Conservation (phyloP, 2,329 filamentous ascomycete genomes). For the Epichloe gansuensis region DNA sequence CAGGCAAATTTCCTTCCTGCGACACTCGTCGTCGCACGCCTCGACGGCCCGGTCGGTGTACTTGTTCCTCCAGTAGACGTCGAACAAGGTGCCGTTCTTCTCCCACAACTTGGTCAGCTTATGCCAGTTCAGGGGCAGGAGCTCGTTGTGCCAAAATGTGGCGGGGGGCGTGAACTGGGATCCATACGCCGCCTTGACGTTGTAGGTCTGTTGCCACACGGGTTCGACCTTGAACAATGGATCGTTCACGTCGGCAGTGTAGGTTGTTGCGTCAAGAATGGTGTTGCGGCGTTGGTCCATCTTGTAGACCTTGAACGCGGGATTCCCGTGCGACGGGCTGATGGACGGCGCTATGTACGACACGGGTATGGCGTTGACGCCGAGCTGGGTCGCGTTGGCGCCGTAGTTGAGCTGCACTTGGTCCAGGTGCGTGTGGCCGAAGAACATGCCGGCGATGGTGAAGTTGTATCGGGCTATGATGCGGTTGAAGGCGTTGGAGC, state of each 20-base stretch:
- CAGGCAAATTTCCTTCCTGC: conserved; percentile 33
- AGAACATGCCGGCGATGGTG: conserved; percentile 43
- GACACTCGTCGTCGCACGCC: conserved; percentile 29
- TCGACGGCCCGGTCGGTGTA: conserved; percentile 24
- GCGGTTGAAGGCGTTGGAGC: conserved; percentile 37
- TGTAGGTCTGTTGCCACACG: not conserved
- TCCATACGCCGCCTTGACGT: not conserved
- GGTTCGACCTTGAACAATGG: not conserved
- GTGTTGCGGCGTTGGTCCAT: conserved; percentile 42
- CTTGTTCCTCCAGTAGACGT: not conserved
- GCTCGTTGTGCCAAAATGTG: not conserved
- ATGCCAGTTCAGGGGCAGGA: not conserved
- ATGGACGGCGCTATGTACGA: conserved; percentile 41
- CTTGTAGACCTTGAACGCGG: conserved; percentile 44
- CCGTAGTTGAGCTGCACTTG: conserved; percentile 42
- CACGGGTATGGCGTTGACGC: conserved; percentile 31
- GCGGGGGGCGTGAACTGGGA: not conserved
- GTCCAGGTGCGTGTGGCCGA: conserved; percentile 43
- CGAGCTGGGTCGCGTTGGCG: conserved; percentile 28
- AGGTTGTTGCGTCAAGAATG: not conserved
- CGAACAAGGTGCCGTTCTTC: not conserved
- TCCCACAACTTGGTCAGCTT: not conserved
- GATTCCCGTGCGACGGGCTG: conserved; percentile 39
- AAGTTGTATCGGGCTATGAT: conserved; percentile 38
- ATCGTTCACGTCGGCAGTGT: not conserved